Evolutionary conservation across 73 alveolate species (phyloP).

Genomic region (Tetrahymena thermophila): DNA sequence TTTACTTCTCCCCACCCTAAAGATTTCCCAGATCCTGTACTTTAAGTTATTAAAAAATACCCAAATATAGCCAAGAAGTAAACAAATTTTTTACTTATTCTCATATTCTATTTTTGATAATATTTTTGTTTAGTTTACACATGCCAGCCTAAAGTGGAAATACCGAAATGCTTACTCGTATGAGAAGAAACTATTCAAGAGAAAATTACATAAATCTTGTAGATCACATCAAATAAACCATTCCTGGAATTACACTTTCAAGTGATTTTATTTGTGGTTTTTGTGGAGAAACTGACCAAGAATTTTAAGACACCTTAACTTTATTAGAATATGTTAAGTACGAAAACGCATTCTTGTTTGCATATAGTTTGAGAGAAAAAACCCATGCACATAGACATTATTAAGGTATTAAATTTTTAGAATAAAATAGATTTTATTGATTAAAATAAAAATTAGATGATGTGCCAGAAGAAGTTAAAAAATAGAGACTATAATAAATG

Average conservation of each 20-base stretch:
- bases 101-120: neutral
- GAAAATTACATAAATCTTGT: slow-evolving; percentile 62
- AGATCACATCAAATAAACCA: slow-evolving; percentile 41
- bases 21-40: slow-evolving; percentile 73
- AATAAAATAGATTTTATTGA: neutral
- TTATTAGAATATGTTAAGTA: slow-evolving; percentile 57
- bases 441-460: slow-evolving; percentile 50
- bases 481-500: slow-evolving; percentile 48
- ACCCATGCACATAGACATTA: slow-evolving; percentile 74
- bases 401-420: neutral
- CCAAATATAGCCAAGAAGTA: slow-evolving; percentile 73
- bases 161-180: slow-evolving; percentile 54
- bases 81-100: neutral
- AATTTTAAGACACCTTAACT: slow-evolving; percentile 63
- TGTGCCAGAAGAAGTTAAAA: slow-evolving; percentile 74
- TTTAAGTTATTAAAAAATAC: slow-evolving; percentile 52
- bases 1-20: slow-evolving; percentile 90
- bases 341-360: slow-evolving; percentile 79
- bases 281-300: slow-evolving; percentile 82
- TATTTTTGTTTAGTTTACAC: slow-evolving; percentile 43
- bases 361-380: slow-evolving; percentile 76
- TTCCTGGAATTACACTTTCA: slow-evolving; percentile 70
- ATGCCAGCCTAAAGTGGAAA: slow-evolving; percentile 84
- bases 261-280: slow-evolving; percentile 79
- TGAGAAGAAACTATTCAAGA: slow-evolving; percentile 76